Percentiles rank a stretch among this genome's conserved stretches.
Conservation (phyloP, 1,284 basidiomycete genomes). For the Malassezia psittaci region DNA sequence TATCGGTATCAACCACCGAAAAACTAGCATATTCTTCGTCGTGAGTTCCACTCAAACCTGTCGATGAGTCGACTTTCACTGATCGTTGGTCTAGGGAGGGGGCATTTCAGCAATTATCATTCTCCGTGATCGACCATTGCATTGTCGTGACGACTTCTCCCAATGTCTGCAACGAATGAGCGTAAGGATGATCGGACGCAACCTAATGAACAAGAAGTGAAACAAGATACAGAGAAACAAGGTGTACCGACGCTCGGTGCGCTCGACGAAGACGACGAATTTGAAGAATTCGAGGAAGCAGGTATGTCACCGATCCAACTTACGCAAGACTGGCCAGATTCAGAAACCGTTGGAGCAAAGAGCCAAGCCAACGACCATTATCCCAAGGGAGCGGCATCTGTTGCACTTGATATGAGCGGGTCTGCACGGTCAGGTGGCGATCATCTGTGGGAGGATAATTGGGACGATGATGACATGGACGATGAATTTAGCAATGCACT, state of each 20-base stretch:
- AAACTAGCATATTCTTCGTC: too few species aligned
- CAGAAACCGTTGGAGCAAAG: conserved; percentile 55
- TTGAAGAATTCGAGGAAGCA: conserved; percentile 45
- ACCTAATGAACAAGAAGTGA: neutral
- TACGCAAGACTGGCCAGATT: conserved; percentile 7
- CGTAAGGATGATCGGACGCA: neutral
- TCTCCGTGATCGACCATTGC: conserved; percentile 1
- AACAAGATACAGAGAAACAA: conserved; percentile 1
- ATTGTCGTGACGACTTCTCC: neutral
- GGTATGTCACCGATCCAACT: conserved; percentile 21
- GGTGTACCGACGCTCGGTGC: conserved; percentile 35
- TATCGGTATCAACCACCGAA: too few species aligned
- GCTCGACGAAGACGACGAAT: conserved; percentile 47
- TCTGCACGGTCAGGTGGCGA: conserved; percentile 24
- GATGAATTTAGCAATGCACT: conserved; percentile 93
- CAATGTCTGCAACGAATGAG: conserved; percentile 1
- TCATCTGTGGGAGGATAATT: conserved; percentile 96
- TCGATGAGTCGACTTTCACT: too few species aligned
- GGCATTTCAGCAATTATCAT: conserved; percentile 4
- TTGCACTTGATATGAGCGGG: conserved; percentile 16
- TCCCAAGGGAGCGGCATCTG: conserved; percentile 3
- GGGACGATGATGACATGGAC: conserved; percentile 98
- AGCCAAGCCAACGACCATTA: neutral
- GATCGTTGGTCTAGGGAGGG: neutral
- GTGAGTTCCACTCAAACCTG: too few species aligned